Base-by-base conservation (phyloP, 208 protist genomes). In the Acanthamoeba sp. region DNA sequence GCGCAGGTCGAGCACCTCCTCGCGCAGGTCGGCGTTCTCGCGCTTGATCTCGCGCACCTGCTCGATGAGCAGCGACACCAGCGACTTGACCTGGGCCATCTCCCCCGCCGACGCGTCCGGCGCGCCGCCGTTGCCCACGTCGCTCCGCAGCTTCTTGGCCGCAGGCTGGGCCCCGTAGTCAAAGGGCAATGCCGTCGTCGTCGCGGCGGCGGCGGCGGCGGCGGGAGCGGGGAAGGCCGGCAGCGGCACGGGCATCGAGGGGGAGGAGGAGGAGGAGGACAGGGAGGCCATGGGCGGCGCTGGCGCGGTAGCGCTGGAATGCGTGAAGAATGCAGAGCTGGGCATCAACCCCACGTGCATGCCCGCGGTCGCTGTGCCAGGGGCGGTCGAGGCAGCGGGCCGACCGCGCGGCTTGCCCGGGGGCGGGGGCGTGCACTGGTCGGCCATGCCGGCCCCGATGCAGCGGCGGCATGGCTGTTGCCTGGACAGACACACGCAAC, bases 401-500 rank as follows among this genome's bases (percentile, higher is more conserved):
- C 22, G 76, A 4, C 76, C 76, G 42, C 76, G 76, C 38, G 45
- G 69, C 38, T 45, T 85, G 27, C 27, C 18, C 5, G 76, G 42
- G 4, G 76, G 76, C 10, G 76, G 76, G 0, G 48, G 76, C 1
- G 42, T 59, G 45, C 76, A 85, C 76, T 85, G 45, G 76, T 85
- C 76, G 0, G 76, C 76, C 4, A 85, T 50, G 2, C 76, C 76
- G 29, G 76, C 76, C 7, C 76, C 76, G 5, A 85, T 85, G n/a
- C 76, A 85, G 1, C 76, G 40, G 27, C 76, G 76, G 29, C 76
- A 85, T 2, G 76, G 76, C 45, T 85, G 76, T 36, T 85, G 76
- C 76, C 76, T 85, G 29, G 12, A 34, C 2, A 22, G 20, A 59
- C 52, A 59, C 52, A 59, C 14, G 27, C 52, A 27, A 27, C 22